Percentiles rank a stretch among this genome's conserved stretches.
phyloP scores from a whole-genome alignment of 768 basidiomycete species.

The Calocera cornea region DNA sequence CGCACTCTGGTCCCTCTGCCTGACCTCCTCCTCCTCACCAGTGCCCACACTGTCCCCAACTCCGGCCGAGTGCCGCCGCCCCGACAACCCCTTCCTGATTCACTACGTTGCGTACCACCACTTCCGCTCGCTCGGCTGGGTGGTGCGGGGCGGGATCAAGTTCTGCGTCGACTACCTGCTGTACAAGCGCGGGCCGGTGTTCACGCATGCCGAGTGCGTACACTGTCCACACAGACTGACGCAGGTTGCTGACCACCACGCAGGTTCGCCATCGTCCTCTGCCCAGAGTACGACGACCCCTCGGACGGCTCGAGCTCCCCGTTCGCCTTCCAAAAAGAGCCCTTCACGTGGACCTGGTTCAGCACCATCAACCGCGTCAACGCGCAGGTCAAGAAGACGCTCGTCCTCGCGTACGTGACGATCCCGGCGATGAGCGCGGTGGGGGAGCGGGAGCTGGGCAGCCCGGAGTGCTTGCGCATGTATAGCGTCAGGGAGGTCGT shows the following conservation, averaged over 20 bases:
- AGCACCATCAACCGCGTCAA: constrained; percentile 95
- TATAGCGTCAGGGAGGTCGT: constrained; percentile 79
- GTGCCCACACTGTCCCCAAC: constrained; percentile 14
- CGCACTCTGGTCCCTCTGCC: constrained; percentile 19
- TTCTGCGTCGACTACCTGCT: constrained; percentile 92
- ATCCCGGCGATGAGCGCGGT: constrained; percentile 64
- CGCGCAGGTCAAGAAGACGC: constrained; percentile 94
- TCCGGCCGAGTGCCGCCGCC: constrained; percentile 26
- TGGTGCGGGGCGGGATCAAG: constrained; percentile 89
- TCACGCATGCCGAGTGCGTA: constrained; percentile 84
- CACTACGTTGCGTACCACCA: constrained; percentile 88
- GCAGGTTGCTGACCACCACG: background rate
- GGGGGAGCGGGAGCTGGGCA: constrained; percentile 37
- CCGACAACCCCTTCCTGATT: constrained; percentile 87
- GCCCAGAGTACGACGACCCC: constrained; percentile 80
- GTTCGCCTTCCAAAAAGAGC: constrained; percentile 50
- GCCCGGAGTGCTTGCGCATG: constrained; percentile 60
- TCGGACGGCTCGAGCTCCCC: constrained; percentile 53
- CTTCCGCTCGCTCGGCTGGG: constrained; percentile 92
- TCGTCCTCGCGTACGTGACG: constrained; percentile 81
- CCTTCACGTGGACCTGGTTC: constrained; percentile 88
- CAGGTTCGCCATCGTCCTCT: constrained; percentile 83
- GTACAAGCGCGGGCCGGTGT: constrained; percentile 90
- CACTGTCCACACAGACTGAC: background rate
- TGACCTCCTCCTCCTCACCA: constrained; percentile 22